Conservation (phyloP, 169 alveolate genomes). For the Toxoplasma gondii region DNA sequence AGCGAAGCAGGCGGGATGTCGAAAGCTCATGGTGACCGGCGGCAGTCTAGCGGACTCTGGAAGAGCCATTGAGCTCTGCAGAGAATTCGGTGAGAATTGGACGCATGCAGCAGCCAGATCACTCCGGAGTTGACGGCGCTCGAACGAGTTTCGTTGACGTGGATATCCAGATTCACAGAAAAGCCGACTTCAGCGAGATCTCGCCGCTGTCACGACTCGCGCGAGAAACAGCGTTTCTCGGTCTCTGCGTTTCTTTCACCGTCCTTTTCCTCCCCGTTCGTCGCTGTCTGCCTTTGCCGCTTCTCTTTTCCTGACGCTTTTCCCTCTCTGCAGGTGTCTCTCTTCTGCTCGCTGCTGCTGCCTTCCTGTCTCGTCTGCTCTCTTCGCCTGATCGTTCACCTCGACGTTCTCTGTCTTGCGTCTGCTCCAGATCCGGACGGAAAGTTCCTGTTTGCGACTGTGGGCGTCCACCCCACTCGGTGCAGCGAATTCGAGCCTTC, state of each 20-base stretch:
- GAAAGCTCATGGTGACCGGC: background rate
- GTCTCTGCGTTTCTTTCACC: too few species aligned
- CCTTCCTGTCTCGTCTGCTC: background rate
- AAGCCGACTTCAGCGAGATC: too few species aligned
- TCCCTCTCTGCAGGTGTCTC: too few species aligned
- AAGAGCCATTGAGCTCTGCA: background rate
- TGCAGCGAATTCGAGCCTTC: conserved; percentile 78
- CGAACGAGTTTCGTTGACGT: background rate
- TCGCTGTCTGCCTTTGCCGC: too few species aligned
- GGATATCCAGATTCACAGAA: background rate
- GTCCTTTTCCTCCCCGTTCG: too few species aligned
- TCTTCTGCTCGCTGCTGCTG: background rate
- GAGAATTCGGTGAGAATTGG: background rate
- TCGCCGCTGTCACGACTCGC: too few species aligned
- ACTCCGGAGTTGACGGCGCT: background rate
- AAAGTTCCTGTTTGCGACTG: conserved; percentile 82
- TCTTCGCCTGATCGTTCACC: background rate
- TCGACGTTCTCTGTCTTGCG: background rate
- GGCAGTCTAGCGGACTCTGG: background rate
- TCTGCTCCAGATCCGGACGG: conserved; percentile 80
- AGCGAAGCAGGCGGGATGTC: background rate
- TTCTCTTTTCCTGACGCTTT: too few species aligned
- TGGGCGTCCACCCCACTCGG: conserved; percentile 91
- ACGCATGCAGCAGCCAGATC: background rate
- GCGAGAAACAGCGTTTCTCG: too few species aligned